Conservation (phyloP, 768 basidiomycete species). For the Tubosaeta sp. region DNA sequence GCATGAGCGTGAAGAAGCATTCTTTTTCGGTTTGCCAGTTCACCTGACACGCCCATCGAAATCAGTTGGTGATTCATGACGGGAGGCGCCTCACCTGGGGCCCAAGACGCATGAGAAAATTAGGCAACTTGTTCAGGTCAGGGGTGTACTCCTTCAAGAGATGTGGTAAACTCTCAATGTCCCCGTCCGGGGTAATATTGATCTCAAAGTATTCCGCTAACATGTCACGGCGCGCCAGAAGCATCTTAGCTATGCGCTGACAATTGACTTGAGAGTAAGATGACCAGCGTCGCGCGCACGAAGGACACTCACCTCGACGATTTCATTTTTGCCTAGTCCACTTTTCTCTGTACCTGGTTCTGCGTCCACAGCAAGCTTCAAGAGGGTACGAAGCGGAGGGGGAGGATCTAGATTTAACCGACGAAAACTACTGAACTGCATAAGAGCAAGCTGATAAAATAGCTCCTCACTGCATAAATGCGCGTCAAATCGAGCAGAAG, state of each 20-base stretch:
- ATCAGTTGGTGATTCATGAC: not conserved
- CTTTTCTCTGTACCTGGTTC: conserved; percentile 48
- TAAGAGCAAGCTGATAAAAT: conserved; percentile 89
- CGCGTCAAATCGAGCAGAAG: not conserved
- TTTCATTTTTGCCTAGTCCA: conserved; percentile 52
- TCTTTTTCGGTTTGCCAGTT: conserved; percentile 81
- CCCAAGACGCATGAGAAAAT: conserved; percentile 86
- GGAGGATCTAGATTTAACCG: conserved; percentile 80
- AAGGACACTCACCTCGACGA: conserved; percentile 58
- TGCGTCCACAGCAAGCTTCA: conserved; percentile 77
- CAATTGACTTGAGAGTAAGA: not conserved
- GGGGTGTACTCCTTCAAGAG: conserved; percentile 86
- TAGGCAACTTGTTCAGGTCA: conserved; percentile 84
- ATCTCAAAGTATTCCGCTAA: conserved; percentile 89
- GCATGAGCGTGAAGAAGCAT: conserved; percentile 83
- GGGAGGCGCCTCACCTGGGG: conserved; percentile 58
- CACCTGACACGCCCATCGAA: conserved; percentile 46
- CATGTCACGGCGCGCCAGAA: conserved; percentile 72
- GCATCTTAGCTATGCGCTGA: conserved; percentile 61
- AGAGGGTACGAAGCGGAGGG: conserved; percentile 62
- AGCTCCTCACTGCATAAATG: conserved; percentile 68
- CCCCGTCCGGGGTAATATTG: conserved; percentile 59
- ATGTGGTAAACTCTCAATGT: conserved; percentile 74
- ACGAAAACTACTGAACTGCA: conserved; percentile 84
- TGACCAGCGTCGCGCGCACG: not conserved